Evolutionary conservation across 352 stramenopile genomes (phyloP), one percentile per base, ranked within the genome.

Genomic region (Halophytophthora polymorphica): DNA sequence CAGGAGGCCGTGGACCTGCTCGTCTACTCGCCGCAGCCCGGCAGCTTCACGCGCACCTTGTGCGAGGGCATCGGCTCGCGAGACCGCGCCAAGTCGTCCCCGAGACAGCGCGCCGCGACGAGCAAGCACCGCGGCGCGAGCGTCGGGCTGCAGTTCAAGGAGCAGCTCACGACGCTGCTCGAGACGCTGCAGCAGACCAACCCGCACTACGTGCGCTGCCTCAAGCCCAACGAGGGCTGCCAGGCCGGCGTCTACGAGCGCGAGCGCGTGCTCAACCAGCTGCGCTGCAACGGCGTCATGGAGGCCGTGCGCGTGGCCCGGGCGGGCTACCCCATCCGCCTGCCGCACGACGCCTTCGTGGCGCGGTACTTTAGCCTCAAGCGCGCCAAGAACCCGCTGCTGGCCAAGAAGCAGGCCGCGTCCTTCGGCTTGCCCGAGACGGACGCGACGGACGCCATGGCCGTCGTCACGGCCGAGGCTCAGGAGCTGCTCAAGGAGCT

Each of bases 161-260:
- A 86, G 46, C 80, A 94, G 58, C 53, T 95, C 3, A 84, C 73
- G 3, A 75, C 74, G 4, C 62, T 93, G 48, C 51, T 93, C 12
- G 81, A 93, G 41, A 87, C 72, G 12, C 50, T 95, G 6, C 68
- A 83, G 31, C 58, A 77, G 28, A 92, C 83, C 1, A 86, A 83
- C 18, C 78, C 86, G 2, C 86, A 96, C 54, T 97, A 96, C 46
- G 87, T 97, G 22, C 79, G 88, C 22, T 96, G 87, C 35, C 58
- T 97, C 23, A 96, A 97, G 64, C 88, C 88, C 3, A 97, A 97
- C 58, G 86, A 96, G 11, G 33, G 68, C 1, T 88, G 76, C 29
- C 69, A 75, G 36, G 69, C 83, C 2, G 50, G 64, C 0, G 56
- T 77, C 36, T 95, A 89, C 35, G 64, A 86, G 36, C 63, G 69